These are phyloP conservation scores for Neurospora intermedia DNA, from an alignment of 495 filamentous ascomycete genomes.

Conservation along the genomic window DNA sequence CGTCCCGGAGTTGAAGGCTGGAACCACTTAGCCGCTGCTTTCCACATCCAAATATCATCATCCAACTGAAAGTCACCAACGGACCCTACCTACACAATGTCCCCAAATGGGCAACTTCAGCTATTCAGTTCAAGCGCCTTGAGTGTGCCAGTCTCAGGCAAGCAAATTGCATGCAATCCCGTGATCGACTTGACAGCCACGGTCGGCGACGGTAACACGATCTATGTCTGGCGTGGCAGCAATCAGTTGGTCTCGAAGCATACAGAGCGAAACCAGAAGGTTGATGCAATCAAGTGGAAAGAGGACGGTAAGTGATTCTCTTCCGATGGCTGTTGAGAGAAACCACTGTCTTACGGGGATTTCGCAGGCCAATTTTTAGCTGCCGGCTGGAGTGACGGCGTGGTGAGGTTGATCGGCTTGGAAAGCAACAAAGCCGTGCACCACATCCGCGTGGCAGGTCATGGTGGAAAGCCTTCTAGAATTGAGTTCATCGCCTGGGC, in stretches of 20 bases:
- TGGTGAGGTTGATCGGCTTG: conserved; percentile 58
- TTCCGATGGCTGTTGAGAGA: conserved; percentile 12
- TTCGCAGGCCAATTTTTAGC: conserved; percentile 57
- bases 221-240: conserved; percentile 43
- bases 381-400: conserved; percentile 64
- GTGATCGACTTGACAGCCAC: conserved; percentile 74
- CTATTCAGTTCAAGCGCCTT: conserved; percentile 36
- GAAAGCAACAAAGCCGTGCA: conserved; percentile 72
- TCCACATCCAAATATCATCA: neutral
- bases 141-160: conserved; percentile 20
- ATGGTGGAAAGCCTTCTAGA: conserved; percentile 21
- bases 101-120: conserved; percentile 21
- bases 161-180: conserved; percentile 62
- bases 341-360: neutral
- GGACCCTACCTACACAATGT: conserved; percentile 11
- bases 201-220: conserved; percentile 59
- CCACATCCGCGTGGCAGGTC: conserved; percentile 39
- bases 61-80: neutral
- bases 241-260: conserved; percentile 34
- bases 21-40: neutral
- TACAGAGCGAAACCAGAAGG: conserved; percentile 38
- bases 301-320: conserved; percentile 48
- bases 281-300: conserved; percentile 60
- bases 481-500: conserved; percentile 67
- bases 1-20: neutral